Percentiles rank a stretch among this genome's conserved stretches.
phyloP scores from a whole-genome alignment of 495 filamentous ascomycete genomes.

The Ramalina intermedia region DNA sequence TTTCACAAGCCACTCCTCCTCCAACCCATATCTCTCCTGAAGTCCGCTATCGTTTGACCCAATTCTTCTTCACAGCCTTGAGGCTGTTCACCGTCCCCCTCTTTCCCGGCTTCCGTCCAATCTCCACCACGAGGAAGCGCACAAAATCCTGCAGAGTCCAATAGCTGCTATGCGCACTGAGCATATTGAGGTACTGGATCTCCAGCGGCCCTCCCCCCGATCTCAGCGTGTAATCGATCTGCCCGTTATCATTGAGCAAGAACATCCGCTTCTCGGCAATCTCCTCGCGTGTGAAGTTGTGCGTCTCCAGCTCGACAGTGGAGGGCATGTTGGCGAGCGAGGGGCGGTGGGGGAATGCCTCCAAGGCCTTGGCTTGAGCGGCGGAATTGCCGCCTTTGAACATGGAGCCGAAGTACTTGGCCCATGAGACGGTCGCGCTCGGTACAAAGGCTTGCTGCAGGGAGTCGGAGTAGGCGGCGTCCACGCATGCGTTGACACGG shows the following conservation, averaged over 20 bases:
- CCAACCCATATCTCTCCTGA: not conserved
- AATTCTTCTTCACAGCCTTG: constrained; percentile 56
- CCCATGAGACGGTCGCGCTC: constrained; percentile 49
- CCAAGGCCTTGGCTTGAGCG: constrained; percentile 10
- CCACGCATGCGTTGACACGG: constrained; percentile 77
- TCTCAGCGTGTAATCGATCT: constrained; percentile 77
- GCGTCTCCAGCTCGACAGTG: constrained; percentile 85
- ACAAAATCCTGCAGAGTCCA: constrained; percentile 80
- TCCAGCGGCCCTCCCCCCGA: constrained; percentile 72
- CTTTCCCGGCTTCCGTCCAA: constrained; percentile 61
- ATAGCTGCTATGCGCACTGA: constrained; percentile 91
- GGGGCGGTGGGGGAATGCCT: constrained; percentile 24
- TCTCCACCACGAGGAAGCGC: constrained; percentile 71
- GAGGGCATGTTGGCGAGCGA: constrained; percentile 56
- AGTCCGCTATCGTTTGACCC: constrained; percentile 2
- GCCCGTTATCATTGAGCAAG: constrained; percentile 86
- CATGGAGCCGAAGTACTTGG: constrained; percentile 48
- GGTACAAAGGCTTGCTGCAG: constrained; percentile 70
- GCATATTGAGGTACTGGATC: constrained; percentile 93
- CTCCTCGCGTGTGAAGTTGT: constrained; percentile 87
- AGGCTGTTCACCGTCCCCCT: constrained; percentile 50
- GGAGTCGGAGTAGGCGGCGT: constrained; percentile 59
- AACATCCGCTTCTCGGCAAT: constrained; percentile 79
- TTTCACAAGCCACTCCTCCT: not conserved
- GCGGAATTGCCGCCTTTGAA: constrained; percentile 36